A percentile compares a stretch with the other conserved stretches of the same genome.
phyloP scores from a whole-genome alignment of 768 basidiomycete genomes.

The Trametes coccinea region DNA sequence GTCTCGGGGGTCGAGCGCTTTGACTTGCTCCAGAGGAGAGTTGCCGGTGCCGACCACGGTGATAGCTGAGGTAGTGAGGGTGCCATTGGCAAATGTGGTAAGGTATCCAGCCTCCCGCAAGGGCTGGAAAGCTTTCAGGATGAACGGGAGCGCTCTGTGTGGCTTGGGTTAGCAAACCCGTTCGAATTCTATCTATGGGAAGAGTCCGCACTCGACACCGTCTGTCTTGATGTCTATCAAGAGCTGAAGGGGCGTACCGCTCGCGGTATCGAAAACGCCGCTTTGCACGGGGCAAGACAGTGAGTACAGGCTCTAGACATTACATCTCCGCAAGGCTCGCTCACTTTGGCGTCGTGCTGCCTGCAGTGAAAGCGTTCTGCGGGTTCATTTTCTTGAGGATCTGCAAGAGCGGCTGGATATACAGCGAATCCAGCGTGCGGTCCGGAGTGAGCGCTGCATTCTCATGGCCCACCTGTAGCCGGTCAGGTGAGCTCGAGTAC shows the following conservation, averaged over 20 bases:
- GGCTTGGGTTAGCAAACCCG: too few relatives aligned
- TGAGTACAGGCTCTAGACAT: neutral
- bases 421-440: constrained; percentile 49
- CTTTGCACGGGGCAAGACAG: constrained; percentile 27
- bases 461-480: constrained; percentile 47
- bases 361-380: constrained; percentile 40
- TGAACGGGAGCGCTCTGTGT: constrained; percentile 43
- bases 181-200: too few relatives aligned
- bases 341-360: constrained; percentile 44
- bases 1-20: constrained; percentile 46
- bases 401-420: constrained; percentile 46
- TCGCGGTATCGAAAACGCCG: constrained; percentile 51
- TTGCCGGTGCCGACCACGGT: constrained; percentile 54
- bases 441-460: constrained; percentile 41
- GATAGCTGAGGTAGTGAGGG: constrained; percentile 37
- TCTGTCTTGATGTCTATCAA: constrained; percentile 55
- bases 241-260: constrained; percentile 45
- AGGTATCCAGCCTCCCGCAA: constrained; percentile 46
- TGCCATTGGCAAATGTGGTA: constrained; percentile 46
- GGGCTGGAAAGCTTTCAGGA: constrained; percentile 47
- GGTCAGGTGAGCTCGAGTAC: neutral
- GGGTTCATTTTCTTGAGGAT: constrained; percentile 47
- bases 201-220: constrained; percentile 40
- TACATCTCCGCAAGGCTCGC: constrained; percentile 6
- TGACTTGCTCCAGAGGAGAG: constrained; percentile 48